Evolutionary conservation across 345 rosid genomes (phyloP).

Genomic region (Gossypium mustelinum): DNA sequence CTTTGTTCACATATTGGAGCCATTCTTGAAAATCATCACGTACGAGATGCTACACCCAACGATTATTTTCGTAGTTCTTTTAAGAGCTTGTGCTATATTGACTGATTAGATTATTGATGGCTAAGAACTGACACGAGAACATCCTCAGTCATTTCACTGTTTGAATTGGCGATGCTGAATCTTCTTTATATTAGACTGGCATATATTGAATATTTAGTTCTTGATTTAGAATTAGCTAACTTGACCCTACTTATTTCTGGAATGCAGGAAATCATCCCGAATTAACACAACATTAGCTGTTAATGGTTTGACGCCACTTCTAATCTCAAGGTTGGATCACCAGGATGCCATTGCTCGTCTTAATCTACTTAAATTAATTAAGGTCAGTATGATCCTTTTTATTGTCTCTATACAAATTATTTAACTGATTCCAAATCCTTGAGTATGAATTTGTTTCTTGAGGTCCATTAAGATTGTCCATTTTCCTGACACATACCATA

Average conservation of each 20-base stretch:
- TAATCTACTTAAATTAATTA: constrained; percentile 86
- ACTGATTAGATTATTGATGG: neutral
- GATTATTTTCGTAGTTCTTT: neutral
- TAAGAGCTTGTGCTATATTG: neutral
- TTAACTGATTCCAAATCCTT: neutral
- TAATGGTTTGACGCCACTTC: constrained; percentile 91
- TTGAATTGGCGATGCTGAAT: neutral
- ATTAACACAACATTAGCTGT: constrained; percentile 95
- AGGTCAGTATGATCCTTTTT: constrained; percentile 44
- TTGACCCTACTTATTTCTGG: constrained; percentile 15
- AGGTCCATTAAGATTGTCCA: neutral
- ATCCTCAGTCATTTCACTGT: neutral
- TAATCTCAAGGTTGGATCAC: constrained; percentile 82
- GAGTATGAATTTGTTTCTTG: neutral
- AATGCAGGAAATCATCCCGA: constrained; percentile 81
- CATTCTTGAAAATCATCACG: constrained; percentile 96
- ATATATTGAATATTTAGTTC: neutral
- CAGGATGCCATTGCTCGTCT: constrained; percentile 98
- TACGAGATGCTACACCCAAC: constrained; percentile 26
- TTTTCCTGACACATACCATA: neutral
- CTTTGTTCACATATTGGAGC: constrained; percentile 96
- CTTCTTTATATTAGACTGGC: neutral
- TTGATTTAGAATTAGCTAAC: neutral
- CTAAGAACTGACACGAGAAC: neutral
- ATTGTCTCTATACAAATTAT: neutral